Evolutionary conservation across 768 basidiomycete species (phyloP).

Genomic region (Termitomyces bulborhizus): DNA sequence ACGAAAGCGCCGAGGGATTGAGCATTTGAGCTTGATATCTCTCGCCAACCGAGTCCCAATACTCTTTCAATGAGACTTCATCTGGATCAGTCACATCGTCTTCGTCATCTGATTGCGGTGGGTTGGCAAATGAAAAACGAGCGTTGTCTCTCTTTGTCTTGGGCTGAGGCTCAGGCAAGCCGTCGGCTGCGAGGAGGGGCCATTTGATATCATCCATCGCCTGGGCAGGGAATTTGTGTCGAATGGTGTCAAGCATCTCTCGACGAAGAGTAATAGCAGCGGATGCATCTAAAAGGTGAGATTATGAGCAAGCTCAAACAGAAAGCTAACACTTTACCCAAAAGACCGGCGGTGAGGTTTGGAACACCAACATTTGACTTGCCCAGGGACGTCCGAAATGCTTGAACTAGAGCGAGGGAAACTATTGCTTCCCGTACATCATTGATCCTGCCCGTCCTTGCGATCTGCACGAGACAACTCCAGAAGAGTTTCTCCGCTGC

Average conservation of each 20-base stretch:
- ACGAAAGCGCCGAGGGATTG: slow-evolving; percentile 34
- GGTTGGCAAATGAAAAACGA: slow-evolving; percentile 13
- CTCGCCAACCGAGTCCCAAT: slow-evolving; percentile 56
- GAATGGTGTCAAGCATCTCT: slow-evolving; percentile 81
- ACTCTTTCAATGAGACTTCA: slow-evolving; percentile 34
- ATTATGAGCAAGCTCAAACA: not conserved
- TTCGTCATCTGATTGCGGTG: slow-evolving; percentile 33
- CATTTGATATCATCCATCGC: slow-evolving; percentile 65
- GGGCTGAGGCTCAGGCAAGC: slow-evolving; percentile 29
- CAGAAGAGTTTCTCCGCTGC: slow-evolving; percentile 69
- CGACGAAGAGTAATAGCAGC: slow-evolving; percentile 74
- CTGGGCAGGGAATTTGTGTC: slow-evolving; percentile 52
- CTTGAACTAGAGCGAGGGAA: slow-evolving; percentile 62
- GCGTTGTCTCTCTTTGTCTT: slow-evolving; percentile 10
- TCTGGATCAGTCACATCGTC: slow-evolving; percentile 23
- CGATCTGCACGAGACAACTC: slow-evolving; percentile 51
- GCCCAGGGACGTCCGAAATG: slow-evolving; percentile 80
- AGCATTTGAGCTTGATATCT: slow-evolving; percentile 46
- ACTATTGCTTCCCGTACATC: slow-evolving; percentile 72
- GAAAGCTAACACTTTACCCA: slow-evolving; percentile 38
- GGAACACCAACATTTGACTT: slow-evolving; percentile 44
- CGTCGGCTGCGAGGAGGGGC: slow-evolving; percentile 50
- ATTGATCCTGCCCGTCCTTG: slow-evolving; percentile 54
- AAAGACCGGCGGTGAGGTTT: slow-evolving; percentile 50
- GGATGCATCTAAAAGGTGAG: slow-evolving; percentile 50